Evolutionary conservation across 2,329 filamentous ascomycete species (phyloP), one percentile per base, ranked within the genome.

Genomic region (Knufia petricola): DNA sequence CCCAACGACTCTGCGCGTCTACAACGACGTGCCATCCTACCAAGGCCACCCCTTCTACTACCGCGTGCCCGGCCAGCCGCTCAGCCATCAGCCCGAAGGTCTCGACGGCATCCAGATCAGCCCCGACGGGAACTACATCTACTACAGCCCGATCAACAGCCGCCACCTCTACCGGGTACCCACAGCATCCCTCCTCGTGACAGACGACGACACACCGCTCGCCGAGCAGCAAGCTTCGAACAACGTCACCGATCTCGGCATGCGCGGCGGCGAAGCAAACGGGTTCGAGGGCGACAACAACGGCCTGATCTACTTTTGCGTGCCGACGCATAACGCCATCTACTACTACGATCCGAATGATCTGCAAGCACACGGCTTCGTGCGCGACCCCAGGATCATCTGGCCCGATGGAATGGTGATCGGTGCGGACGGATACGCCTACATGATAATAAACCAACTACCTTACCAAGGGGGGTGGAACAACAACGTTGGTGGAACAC

Each of bases 391-490:
- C 10, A 58, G 69, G 20, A 69, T 70, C 15, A 51, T 72, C 10
- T 72, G 66, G 69, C 65, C 65, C 0, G 68, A 72, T 53, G 66
- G 65, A 37, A 64, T 65, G 13, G 67, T 65, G 40, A 58, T 69
- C 13, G 68, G 63, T 0, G 65, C 60, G 26, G 69, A 72, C 58
- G 69, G 64, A 2, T 74, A 70, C 43, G 55, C 74, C 12, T 74
- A 75, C 51, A 57, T 73, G 49, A 73, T 71, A 46, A 69, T 73
- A 52, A 72, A 75, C 52, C 72, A 75, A 57, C 51, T 75, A 50
- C 68, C 66, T 1, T 71, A 69, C 55, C 68, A 73, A 59, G 64
- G 68, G 2, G 63, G 66, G 48, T 73, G 70, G 70, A 74, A 75
- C 52, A 56, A 67, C 53, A 69, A 70, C 0, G 59, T 65, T 2